Conservation (phyloP, 1,139 yeast genomes). For the Pichiaceae sp. region DNA sequence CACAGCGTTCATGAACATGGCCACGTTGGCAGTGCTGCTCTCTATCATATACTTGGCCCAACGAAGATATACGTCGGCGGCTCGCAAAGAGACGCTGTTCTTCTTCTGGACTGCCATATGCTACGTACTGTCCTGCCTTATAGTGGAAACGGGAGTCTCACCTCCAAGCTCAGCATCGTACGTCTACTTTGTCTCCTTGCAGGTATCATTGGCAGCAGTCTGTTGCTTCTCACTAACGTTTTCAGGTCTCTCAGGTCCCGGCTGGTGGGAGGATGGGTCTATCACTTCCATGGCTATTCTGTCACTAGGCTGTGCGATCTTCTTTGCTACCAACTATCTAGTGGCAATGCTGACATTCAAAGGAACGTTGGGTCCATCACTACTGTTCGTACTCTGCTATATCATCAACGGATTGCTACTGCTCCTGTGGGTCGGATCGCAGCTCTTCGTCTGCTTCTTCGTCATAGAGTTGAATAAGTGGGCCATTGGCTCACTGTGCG, state of each 20-base stretch:
- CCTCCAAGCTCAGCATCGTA: slow-evolving; percentile 75
- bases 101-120: slow-evolving; percentile 57
- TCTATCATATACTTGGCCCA: slow-evolving; percentile 75
- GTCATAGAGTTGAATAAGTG: slow-evolving; percentile 63
- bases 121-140: slow-evolving; percentile 54
- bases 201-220: slow-evolving; percentile 66
- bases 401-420: slow-evolving; percentile 63
- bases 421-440: slow-evolving; percentile 56
- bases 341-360: slow-evolving; percentile 67
- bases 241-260: slow-evolving; percentile 77
- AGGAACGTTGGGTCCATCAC: slow-evolving; percentile 30
- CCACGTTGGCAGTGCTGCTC: slow-evolving; percentile 53
- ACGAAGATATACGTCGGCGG: slow-evolving; percentile 88
- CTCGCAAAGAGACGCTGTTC: slow-evolving; percentile 75
- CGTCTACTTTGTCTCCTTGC: slow-evolving; percentile 77
- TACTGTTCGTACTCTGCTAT: slow-evolving; percentile 59
- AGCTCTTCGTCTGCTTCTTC: slow-evolving; percentile 58
- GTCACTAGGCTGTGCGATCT: slow-evolving; percentile 37
- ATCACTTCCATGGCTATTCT: slow-evolving; percentile 50
- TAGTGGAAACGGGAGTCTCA: slow-evolving; percentile 87
- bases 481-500: slow-evolving; percentile 75
- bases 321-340: slow-evolving; percentile 59
- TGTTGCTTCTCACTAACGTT: slow-evolving; percentile 60
- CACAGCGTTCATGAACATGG: slow-evolving; percentile 76
- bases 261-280: slow-evolving; percentile 93